Conservation (phyloP, 306 rosid genomes). For the Vigna radiata region DNA sequence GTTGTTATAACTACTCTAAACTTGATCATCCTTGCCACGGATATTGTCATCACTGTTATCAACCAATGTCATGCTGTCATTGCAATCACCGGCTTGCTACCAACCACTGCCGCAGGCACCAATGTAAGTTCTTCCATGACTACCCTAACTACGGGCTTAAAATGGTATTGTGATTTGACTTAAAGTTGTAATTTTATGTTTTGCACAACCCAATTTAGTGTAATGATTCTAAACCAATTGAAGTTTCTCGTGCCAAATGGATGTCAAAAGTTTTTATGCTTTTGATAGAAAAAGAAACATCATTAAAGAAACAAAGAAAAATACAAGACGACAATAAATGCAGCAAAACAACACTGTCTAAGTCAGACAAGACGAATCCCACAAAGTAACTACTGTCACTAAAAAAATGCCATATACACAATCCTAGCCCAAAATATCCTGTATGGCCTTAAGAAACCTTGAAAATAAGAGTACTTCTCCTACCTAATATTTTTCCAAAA, state of each 20-base stretch:
- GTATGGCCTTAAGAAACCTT: not conserved
- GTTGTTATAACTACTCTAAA: not conserved
- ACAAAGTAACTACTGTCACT: not conserved
- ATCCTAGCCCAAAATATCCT: not conserved
- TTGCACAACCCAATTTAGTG: not conserved
- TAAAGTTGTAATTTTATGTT: not conserved
- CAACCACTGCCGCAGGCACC: not conserved
- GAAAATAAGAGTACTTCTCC: not conserved
- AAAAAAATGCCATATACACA: not conserved
- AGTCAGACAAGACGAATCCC: constrained; percentile 5
- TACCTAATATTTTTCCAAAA: not conserved
- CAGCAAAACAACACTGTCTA: not conserved
- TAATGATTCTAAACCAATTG: not conserved
- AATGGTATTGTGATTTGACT: not conserved
- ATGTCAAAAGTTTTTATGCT: not conserved
- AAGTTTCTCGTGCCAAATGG: not conserved
- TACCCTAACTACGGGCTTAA: not conserved
- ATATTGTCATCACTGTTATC: too few relatives aligned
- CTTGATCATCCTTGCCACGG: not conserved
- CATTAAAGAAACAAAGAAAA: constrained; percentile 16
- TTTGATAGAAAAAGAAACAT: not conserved
- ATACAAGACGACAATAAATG: not conserved
- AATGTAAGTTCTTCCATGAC: not conserved
- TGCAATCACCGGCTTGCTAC: not conserved
- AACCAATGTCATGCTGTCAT: not conserved